phyloP scores from a whole-genome alignment of 345 rosid species.

The Theobroma cacao region DNA sequence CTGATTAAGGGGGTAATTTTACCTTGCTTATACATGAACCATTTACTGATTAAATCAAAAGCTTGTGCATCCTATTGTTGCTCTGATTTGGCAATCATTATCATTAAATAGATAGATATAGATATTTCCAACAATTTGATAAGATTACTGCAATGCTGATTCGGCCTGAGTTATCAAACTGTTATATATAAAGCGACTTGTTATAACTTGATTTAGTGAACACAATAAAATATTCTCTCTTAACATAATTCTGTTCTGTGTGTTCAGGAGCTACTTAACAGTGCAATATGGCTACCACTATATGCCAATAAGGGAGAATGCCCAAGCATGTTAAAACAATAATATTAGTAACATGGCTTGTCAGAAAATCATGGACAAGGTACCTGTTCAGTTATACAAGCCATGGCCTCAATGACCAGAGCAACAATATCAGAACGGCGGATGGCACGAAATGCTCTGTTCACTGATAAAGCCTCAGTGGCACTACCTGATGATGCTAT shows the following conservation, averaged over 20 bases:
- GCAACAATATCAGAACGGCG: slow-evolving; percentile 96
- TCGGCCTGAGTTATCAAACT: neutral
- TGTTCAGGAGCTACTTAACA: neutral
- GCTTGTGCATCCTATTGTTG: neutral
- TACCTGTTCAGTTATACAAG: slow-evolving; percentile 97
- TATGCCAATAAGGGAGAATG: neutral
- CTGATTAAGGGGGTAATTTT: neutral
- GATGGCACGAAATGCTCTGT: slow-evolving; percentile 89
- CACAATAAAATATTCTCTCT: neutral
- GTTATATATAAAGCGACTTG: neutral
- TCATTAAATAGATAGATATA: neutral
- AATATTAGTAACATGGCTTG: neutral
- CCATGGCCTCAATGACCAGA: slow-evolving; percentile 95
- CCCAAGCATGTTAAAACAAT: slow-evolving; percentile 4
- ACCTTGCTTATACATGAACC: neutral
- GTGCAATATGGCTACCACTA: neutral
- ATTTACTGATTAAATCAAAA: neutral
- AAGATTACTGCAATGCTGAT: neutral
- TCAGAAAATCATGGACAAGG: slow-evolving; percentile 15
- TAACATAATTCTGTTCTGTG: neutral
- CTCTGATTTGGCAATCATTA: neutral
- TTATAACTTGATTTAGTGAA: neutral
- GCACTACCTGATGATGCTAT: slow-evolving; percentile 88
- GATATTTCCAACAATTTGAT: neutral
- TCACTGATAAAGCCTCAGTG: slow-evolving; percentile 90